Conservation (phyloP, 2,329 filamentous ascomycete genomes). For the Stagonosporopsis tanaceti region DNA sequence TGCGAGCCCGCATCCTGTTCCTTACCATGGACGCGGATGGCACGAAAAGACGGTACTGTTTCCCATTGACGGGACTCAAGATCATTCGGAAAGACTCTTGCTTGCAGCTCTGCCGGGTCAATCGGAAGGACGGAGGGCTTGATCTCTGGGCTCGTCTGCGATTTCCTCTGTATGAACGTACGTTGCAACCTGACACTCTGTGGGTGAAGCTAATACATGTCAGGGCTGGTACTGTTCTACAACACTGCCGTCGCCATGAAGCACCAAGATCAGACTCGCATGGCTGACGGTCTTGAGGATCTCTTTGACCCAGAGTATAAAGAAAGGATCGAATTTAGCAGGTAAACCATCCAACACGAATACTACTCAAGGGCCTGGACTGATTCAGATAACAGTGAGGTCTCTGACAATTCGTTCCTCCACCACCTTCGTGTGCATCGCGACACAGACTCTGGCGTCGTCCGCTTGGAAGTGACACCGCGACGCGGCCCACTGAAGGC, state of each 20-base stretch:
- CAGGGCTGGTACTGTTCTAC: conserved; percentile 66
- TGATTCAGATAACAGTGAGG: conserved; percentile 52
- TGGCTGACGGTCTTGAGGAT: conserved; percentile 53
- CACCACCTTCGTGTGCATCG: conserved; percentile 64
- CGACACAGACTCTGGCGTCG: conserved; percentile 59
- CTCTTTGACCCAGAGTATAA: conserved; percentile 55
- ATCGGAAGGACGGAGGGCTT: conserved; percentile 52
- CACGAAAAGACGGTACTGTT: conserved; percentile 56
- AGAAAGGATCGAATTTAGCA: conserved; percentile 58
- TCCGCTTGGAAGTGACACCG: conserved; percentile 66
- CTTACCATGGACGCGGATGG: conserved; percentile 53
- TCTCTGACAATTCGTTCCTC: conserved; percentile 60
- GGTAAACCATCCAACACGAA: conserved; percentile 46
- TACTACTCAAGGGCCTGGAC: neutral
- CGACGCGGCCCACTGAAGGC: conserved; percentile 60
- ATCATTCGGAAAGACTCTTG: conserved; percentile 52
- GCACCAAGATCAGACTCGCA: conserved; percentile 59
- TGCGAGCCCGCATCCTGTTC: conserved; percentile 63
- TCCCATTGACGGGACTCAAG: conserved; percentile 59
- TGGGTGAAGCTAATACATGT: conserved; percentile 23
- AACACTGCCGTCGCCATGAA: conserved; percentile 66
- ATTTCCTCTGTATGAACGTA: conserved; percentile 64
- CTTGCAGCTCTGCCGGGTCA: conserved; percentile 52
- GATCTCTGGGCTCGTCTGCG: conserved; percentile 63
- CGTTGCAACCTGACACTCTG: conserved; percentile 7